These are phyloP conservation scores for Xylaria digitata DNA, from an alignment of 2,329 filamentous ascomycete species.

Conservation along the genomic window DNA sequence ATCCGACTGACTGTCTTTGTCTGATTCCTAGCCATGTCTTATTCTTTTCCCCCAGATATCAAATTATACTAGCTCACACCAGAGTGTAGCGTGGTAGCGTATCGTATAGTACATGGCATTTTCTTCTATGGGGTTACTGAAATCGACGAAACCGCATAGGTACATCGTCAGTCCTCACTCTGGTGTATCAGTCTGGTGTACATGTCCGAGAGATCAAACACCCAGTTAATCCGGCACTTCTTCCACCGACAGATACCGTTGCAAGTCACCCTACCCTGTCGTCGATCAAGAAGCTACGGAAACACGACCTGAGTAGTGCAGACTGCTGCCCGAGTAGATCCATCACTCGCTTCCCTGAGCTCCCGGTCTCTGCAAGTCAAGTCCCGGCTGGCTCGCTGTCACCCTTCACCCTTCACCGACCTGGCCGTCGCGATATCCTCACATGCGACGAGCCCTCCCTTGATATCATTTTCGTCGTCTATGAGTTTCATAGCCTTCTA, in stretches of 20 bases:
- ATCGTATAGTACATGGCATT: slow-evolving; percentile 22
- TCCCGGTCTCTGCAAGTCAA: neutral
- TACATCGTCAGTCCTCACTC: neutral
- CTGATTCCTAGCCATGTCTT: slow-evolving; percentile 16
- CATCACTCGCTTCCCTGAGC: slow-evolving; percentile 21
- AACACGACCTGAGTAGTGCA: slow-evolving; percentile 33
- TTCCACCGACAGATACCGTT: slow-evolving; percentile 13
- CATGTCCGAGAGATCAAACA: slow-evolving; percentile 30
- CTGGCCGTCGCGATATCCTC: slow-evolving; percentile 33
- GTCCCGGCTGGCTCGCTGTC: neutral
- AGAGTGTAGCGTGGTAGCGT: slow-evolving; percentile 11
- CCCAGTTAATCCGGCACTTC: slow-evolving; percentile 21
- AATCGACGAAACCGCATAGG: slow-evolving; percentile 16
- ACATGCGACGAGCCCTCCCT: slow-evolving; percentile 41
- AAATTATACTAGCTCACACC: neutral
- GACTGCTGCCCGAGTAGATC: slow-evolving; percentile 15
- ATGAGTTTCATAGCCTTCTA: slow-evolving; percentile 17
- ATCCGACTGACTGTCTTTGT: neutral
- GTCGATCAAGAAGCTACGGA: slow-evolving; percentile 43
- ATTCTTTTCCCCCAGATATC: neutral
- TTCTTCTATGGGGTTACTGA: slow-evolving; percentile 15
- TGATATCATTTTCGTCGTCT: slow-evolving; percentile 31
- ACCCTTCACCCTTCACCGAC: slow-evolving; percentile 5
- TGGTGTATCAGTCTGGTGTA: neutral
- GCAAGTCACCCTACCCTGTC: slow-evolving; percentile 36